Evolutionary conservation across 805 yeast species (phyloP).

Genomic region (Hanseniaspora mollemarum): DNA sequence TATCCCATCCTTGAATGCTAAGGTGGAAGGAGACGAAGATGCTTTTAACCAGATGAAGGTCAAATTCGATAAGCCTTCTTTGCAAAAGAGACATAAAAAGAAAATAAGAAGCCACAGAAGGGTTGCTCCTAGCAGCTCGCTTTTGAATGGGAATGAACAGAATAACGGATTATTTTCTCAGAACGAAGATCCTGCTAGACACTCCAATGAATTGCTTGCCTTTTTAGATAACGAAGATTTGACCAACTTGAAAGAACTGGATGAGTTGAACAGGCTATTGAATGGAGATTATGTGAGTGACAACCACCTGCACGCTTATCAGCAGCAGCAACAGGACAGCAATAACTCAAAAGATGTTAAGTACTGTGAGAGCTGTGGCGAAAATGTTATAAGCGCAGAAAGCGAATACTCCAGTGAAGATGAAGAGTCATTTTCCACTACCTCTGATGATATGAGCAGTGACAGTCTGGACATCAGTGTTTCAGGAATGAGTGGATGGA

Average conservation of each 20-base stretch:
- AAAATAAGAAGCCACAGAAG: background rate
- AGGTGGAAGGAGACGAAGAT: background rate
- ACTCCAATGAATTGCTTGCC: background rate
- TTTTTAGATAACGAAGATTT: constrained; percentile 11
- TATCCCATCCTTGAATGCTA: background rate
- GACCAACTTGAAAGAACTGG: constrained; percentile 11
- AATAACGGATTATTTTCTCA: background rate
- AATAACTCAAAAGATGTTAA: background rate
- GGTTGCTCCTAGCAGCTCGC: background rate
- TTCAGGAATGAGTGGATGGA: constrained; percentile 16
- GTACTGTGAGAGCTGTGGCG: constrained; percentile 13
- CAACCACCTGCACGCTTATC: background rate
- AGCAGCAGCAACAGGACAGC: background rate
- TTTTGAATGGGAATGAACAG: background rate
- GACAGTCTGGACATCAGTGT: constrained; percentile 13
- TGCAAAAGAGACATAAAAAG: background rate
- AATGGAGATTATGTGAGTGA: constrained; percentile 9
- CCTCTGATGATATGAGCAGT: constrained; percentile 1
- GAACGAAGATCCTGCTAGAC: background rate
- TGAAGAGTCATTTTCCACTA: background rate
- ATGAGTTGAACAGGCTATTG: constrained; percentile 7
- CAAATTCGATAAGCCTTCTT: background rate
- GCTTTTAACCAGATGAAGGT: background rate
- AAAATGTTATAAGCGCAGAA: background rate
- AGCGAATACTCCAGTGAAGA: background rate